phyloP scores from a whole-genome alignment of 2,329 filamentous ascomycete species.

The Aspergillus sp. region DNA sequence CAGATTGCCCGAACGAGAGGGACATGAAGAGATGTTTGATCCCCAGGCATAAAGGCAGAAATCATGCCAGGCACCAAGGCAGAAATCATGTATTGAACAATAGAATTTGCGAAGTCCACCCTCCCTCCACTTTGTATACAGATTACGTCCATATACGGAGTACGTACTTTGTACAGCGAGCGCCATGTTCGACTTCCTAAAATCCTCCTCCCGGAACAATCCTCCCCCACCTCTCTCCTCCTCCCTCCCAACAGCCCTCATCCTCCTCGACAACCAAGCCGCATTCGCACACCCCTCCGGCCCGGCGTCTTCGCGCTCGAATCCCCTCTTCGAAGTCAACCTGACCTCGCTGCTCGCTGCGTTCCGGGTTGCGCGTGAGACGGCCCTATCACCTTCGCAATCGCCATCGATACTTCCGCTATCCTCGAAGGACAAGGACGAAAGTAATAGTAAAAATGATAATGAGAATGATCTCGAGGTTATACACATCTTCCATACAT shows the following conservation, averaged over 20 bases:
- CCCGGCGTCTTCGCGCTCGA: conserved; percentile 40
- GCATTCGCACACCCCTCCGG: conserved; percentile 35
- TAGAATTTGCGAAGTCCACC: too few relatives aligned
- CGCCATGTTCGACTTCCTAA: neutral
- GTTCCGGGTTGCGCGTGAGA: conserved; percentile 24
- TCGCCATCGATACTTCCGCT: neutral
- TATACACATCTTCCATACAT: conserved; percentile 44
- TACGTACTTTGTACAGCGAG: neutral
- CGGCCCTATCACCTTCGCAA: neutral
- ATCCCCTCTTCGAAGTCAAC: conserved; percentile 40
- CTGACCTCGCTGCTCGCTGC: conserved; percentile 31
- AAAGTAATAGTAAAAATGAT: neutral
- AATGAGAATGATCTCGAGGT: conserved; percentile 24
- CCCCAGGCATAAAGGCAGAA: neutral
- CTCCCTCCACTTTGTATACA: neutral
- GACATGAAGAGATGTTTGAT: conserved; percentile 1
- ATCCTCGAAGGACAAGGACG: neutral
- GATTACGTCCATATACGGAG: neutral
- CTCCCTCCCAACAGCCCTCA: conserved; percentile 31
- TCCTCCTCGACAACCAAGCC: conserved; percentile 45
- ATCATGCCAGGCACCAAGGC: neutral
- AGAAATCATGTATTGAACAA: too few relatives aligned
- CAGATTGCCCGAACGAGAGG: neutral
- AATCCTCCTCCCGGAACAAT: neutral
- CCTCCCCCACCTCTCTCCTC: neutral